phyloP scores from a whole-genome alignment of 306 rosid species.

The Acacia melanoxylon region DNA sequence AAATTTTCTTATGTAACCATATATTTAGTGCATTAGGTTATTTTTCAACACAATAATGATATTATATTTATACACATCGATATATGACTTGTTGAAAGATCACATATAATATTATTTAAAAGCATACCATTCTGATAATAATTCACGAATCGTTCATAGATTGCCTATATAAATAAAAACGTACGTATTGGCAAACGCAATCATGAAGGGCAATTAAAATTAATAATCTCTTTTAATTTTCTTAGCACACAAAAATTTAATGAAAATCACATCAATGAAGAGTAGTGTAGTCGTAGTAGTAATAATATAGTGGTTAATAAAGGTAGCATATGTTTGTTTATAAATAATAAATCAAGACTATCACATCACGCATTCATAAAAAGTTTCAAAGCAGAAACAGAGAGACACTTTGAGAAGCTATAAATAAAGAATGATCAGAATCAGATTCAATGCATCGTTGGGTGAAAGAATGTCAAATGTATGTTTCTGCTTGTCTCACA shows the following conservation, averaged over 20 bases:
- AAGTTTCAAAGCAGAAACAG: background rate
- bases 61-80: background rate
- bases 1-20: background rate
- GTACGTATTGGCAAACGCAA: background rate
- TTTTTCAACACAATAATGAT: background rate
- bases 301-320: background rate
- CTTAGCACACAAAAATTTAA: background rate
- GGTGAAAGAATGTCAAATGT: background rate
- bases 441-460: conserved; percentile 3
- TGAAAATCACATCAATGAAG: conserved; percentile 6
- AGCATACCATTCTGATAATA: background rate
- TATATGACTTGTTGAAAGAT: background rate
- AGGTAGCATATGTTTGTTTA: background rate
- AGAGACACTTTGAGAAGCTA: background rate
- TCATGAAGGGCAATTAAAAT: background rate
- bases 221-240: background rate
- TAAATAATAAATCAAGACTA: background rate
- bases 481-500: conserved; percentile 2
- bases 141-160: background rate
- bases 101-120: background rate
- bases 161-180: background rate
- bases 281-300: background rate
- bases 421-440: background rate
- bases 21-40: background rate
- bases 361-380: background rate